phyloP scores from a whole-genome alignment of 495 filamentous ascomycete species.

The Neurospora pannonica region DNA sequence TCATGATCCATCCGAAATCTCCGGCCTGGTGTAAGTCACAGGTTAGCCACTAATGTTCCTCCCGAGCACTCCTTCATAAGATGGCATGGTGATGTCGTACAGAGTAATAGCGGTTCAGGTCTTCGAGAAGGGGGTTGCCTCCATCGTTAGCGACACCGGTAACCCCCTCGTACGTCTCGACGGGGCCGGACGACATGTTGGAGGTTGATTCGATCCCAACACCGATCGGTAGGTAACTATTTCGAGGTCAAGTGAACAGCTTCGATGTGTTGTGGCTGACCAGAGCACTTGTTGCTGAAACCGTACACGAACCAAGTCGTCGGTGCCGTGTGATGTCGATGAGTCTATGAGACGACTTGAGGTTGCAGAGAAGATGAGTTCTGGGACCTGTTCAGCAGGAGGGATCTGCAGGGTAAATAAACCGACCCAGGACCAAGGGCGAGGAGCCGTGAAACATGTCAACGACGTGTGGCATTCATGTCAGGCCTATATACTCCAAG shows the following conservation, averaged over 20 bases:
- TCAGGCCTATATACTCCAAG: neutral
- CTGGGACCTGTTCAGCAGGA: neutral
- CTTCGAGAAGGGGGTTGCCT: constrained; percentile 61
- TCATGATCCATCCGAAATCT: constrained; percentile 89
- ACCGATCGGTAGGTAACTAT: neutral
- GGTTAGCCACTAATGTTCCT: neutral
- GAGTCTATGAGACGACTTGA: neutral
- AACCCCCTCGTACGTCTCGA: constrained; percentile 56
- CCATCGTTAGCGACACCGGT: constrained; percentile 41
- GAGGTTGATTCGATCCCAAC: neutral
- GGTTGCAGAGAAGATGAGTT: constrained; percentile 1
- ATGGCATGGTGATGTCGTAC: constrained; percentile 35
- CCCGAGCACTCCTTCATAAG: neutral
- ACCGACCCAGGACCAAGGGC: neutral
- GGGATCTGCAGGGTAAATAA: constrained; percentile 22
- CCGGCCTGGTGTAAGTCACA: constrained; percentile 47
- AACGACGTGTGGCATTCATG: neutral
- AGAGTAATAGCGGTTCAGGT: constrained; percentile 79
- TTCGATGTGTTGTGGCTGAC: neutral
- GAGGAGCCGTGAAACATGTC: neutral
- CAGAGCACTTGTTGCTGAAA: constrained; percentile 2
- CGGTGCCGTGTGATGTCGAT: neutral
- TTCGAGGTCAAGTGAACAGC: neutral
- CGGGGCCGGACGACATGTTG: constrained; percentile 28
- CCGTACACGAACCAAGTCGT: constrained; percentile 1